Conservation (phyloP, 208 protist genomes). For the Lotmaria passim region DNA sequence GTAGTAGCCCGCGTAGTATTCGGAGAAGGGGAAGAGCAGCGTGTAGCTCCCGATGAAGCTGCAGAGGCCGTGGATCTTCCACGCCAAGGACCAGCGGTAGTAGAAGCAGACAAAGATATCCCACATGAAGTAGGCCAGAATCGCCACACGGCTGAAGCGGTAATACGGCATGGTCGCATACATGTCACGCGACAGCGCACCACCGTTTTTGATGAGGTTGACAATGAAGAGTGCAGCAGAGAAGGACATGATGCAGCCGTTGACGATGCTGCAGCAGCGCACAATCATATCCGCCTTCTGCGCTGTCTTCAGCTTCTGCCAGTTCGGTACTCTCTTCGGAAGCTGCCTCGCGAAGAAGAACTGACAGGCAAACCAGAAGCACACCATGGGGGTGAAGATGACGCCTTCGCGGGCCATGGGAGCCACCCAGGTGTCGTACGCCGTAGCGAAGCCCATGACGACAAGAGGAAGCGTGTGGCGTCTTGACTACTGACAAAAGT, state of each 20-base stretch:
- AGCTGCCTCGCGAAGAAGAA: slow-evolving; percentile 36
- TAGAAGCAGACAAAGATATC: slow-evolving; percentile 80
- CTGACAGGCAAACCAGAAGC: slow-evolving; percentile 67
- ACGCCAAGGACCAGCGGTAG: slow-evolving; percentile 69
- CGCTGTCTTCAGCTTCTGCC: slow-evolving; percentile 30
- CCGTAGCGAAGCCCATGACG: slow-evolving; percentile 55
- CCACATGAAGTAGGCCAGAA: slow-evolving; percentile 83
- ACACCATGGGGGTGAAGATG: slow-evolving; percentile 61
- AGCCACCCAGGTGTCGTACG: slow-evolving; percentile 69
- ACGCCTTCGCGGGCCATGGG: slow-evolving; percentile 59
- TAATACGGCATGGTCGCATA: slow-evolving; percentile 69
- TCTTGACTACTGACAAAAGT: no score
- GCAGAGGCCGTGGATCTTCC: slow-evolving; percentile 78
- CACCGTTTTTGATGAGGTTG: slow-evolving; percentile 40
- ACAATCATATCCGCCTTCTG: slow-evolving; percentile 69
- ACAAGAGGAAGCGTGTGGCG: not conserved
- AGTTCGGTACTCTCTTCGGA: slow-evolving; percentile 42
- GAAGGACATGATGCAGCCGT: slow-evolving; percentile 72
- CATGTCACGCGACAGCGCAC: slow-evolving; percentile 39
- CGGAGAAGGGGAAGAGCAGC: slow-evolving; percentile 77
- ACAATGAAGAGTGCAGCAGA: slow-evolving; percentile 65
- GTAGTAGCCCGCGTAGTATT: slow-evolving; percentile 81
- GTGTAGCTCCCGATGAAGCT: slow-evolving; percentile 74
- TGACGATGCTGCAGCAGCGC: slow-evolving; percentile 66
- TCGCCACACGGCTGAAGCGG: slow-evolving; percentile 68